Conservation (phyloP, 164 flowering plant genomes). For the Cinnamomum chago region DNA sequence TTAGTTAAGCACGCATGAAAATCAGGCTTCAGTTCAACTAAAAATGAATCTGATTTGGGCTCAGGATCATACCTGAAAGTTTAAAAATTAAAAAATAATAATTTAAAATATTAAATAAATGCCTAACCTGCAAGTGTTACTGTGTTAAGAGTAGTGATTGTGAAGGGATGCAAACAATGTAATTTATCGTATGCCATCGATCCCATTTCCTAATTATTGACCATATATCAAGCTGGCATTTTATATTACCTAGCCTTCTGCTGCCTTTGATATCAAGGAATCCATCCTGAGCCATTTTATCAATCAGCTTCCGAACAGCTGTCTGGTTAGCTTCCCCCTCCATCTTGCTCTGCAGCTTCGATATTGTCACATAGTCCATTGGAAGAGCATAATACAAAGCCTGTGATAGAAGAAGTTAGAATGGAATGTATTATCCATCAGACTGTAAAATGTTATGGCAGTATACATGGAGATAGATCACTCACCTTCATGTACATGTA, state of each 20-base stretch:
- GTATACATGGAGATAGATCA: background rate
- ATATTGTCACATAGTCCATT: constrained; percentile 60
- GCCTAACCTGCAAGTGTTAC: no score
- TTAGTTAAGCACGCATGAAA: no score
- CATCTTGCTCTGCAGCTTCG: constrained; percentile 73
- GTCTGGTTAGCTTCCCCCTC: constrained; percentile 60
- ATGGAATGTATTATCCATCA: background rate
- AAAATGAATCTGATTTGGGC: no score
- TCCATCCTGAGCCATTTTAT: constrained; percentile 74
- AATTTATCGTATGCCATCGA: no score
- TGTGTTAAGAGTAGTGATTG: no score
- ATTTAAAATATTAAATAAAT: no score
- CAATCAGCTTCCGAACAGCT: constrained; percentile 64
- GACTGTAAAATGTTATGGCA: background rate
- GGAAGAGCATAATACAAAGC: constrained; percentile 84
- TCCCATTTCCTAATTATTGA: no score
- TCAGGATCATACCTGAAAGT: no score
- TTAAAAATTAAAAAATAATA: no score
- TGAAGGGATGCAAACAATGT: no score
- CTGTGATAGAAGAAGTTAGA: constrained; percentile 30
- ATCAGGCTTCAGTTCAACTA: no score
- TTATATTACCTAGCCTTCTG: constrained; percentile 57
- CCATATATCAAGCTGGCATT: background rate
- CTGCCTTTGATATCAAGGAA: constrained; percentile 53
- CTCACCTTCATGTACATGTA: constrained; percentile 78